A percentile compares a stretch with the other conserved stretches of the same genome.
These are phyloP conservation scores for Waltergamsia citrina DNA, from an alignment of 2,329 filamentous ascomycete species.

Conservation along the genomic window DNA sequence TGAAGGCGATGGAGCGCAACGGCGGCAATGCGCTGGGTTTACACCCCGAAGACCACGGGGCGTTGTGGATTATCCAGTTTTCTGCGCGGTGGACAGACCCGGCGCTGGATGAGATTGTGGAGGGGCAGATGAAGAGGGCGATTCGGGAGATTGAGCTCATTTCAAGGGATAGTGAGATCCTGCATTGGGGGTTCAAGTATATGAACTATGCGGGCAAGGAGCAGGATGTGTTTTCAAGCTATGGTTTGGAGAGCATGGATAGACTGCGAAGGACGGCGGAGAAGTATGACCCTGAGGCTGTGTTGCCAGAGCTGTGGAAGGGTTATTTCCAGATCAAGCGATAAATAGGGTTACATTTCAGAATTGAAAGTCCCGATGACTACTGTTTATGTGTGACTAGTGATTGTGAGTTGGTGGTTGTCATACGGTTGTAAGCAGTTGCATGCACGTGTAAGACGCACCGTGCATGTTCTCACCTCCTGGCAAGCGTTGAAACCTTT, in stretches of 20 bases:
- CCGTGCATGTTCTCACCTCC: no score
- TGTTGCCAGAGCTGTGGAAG: conserved; percentile 21
- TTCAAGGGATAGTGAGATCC: no score
- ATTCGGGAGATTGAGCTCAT: conserved; percentile 10
- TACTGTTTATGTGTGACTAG: no score
- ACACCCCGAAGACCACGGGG: conserved; percentile 19
- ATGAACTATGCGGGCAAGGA: conserved; percentile 31
- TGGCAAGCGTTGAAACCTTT: no score
- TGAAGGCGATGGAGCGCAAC: conserved; percentile 18
- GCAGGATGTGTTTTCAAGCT: conserved; percentile 27
- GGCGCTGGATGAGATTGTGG: conserved; percentile 18
- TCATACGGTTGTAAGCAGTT: no score
- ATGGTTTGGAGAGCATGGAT: conserved; percentile 23
- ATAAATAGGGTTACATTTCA: no score
- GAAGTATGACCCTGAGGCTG: conserved; percentile 21
- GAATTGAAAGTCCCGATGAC: no score
- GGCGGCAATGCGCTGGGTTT: conserved; percentile 32
- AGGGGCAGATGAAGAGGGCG: conserved; percentile 9
- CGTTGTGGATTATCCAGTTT: conserved; percentile 21
- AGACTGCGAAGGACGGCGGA: conserved; percentile 14
- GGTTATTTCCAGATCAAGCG: conserved; percentile 16
- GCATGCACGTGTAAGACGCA: no score
- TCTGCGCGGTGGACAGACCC: conserved; percentile 12
- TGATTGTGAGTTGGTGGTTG: no score
- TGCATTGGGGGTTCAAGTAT: no score